Evolutionary conservation across 208 protist genomes (phyloP).

Genomic region (Leishmania braziliensis): DNA sequence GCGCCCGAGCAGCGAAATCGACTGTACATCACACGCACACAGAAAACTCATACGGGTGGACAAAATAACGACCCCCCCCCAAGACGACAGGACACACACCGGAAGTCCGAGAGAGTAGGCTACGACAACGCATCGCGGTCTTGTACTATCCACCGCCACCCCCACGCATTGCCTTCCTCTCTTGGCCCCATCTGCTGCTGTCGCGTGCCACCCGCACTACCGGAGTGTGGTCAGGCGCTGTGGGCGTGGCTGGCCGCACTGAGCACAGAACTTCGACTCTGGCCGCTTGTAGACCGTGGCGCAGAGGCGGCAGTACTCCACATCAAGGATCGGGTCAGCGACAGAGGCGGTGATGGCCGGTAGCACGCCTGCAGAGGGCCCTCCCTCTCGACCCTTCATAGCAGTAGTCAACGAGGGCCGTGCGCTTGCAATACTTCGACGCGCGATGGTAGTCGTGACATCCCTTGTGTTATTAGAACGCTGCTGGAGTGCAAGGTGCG

Average conservation of each 20-base stretch:
- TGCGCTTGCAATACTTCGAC: neutral
- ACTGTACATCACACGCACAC: neutral
- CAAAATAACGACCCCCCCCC: neutral
- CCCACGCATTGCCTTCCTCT: neutral
- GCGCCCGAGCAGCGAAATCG: neutral
- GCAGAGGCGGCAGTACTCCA: conserved; percentile 51
- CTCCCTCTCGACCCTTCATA: neutral
- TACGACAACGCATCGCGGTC: neutral
- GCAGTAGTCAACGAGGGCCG: neutral
- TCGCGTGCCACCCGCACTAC: neutral
- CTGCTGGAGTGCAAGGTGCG: conserved; percentile 1
- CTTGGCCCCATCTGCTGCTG: neutral
- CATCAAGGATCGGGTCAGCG: conserved; percentile 12
- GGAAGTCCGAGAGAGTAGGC: neutral
- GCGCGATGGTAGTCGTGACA: neutral
- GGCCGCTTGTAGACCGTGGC: conserved; percentile 51
- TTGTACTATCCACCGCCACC: neutral
- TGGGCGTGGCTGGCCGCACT: conserved; percentile 51
- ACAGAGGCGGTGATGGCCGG: neutral
- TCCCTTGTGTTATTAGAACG: neutral
- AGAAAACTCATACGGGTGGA: neutral
- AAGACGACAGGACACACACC: neutral
- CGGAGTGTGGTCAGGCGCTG: conserved; percentile 14
- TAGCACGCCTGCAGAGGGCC: neutral
- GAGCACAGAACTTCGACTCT: conserved; percentile 56